These are phyloP conservation scores for Russula ochroleuca DNA, from an alignment of 768 basidiomycete genomes.

Conservation along the genomic window DNA sequence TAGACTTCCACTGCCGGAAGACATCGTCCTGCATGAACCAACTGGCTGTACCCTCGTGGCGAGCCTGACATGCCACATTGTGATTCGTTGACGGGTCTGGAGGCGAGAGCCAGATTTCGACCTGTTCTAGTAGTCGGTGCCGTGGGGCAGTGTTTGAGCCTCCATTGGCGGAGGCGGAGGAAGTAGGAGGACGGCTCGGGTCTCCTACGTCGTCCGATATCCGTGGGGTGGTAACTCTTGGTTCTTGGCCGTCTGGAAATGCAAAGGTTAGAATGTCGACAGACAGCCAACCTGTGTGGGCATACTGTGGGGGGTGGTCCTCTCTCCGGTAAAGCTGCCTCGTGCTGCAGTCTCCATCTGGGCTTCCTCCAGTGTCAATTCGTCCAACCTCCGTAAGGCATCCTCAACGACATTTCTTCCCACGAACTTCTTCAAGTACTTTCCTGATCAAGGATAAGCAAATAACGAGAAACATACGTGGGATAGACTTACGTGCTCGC, in stretches of 20 bases:
- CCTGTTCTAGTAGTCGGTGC: background rate
- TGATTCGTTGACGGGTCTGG: slow-evolving; percentile 3
- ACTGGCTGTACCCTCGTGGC: background rate
- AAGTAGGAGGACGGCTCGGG: background rate
- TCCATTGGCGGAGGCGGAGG: background rate
- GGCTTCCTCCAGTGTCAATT: background rate
- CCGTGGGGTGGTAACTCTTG: background rate
- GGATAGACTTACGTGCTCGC: background rate
- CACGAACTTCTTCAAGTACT: background rate
- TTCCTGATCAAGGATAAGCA: background rate
- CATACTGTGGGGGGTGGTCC: background rate
- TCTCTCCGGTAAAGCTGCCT: background rate
- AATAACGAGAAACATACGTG: background rate
- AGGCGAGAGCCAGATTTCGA: slow-evolving; percentile 9
- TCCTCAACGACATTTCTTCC: background rate
- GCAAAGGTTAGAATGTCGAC: background rate
- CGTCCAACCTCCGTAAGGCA: background rate
- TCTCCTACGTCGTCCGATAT: background rate
- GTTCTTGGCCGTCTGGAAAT: background rate
- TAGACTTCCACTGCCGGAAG: slow-evolving; percentile 1
- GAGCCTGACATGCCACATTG: background rate
- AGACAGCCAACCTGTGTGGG: too few species aligned
- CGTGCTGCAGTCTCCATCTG: background rate
- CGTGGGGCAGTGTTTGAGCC: background rate
- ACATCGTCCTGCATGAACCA: background rate